Conservation (phyloP, 2,329 filamentous ascomycete genomes). For the Calonectria multiphialidica region DNA sequence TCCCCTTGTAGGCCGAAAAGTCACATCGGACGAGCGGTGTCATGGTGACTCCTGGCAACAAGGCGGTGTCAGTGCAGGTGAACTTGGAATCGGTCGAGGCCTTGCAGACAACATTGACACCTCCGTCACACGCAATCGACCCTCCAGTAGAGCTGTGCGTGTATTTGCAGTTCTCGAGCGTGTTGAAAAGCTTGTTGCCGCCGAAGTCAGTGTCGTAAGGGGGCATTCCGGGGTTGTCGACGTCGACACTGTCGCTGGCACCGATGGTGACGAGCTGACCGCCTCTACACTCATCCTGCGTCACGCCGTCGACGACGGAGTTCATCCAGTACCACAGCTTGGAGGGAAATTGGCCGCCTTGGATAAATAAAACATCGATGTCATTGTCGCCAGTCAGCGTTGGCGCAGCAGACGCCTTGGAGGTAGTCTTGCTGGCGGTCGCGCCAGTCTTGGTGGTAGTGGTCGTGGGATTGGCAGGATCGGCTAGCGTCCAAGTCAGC, state of each 20-base stretch:
- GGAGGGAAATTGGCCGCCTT: not conserved
- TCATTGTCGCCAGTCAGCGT: not conserved
- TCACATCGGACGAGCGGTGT: not conserved
- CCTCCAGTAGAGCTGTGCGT: not conserved
- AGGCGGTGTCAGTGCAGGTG: not conserved
- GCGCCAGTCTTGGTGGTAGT: not conserved
- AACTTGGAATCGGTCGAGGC: not conserved
- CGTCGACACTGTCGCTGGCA: not conserved
- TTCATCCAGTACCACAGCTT: constrained; percentile 3
- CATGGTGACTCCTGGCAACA: not conserved
- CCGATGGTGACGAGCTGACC: not conserved
- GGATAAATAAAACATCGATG: not conserved
- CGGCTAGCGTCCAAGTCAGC: not conserved
- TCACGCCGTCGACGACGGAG: not conserved
- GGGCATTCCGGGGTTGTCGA: not conserved
- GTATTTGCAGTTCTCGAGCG: not conserved
- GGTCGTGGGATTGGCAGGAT: not conserved
- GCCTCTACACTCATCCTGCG: not conserved
- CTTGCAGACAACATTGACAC: not conserved
- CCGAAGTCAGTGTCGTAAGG: not conserved
- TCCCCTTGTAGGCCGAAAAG: not conserved
- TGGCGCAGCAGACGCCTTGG: not conserved
- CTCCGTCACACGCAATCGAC: not conserved
- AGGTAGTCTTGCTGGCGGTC: not conserved
- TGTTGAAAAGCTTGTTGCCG: not conserved